Evolutionary conservation across 495 filamentous ascomycete genomes (phyloP).

Genomic region (Aspergillus homomorphus): DNA sequence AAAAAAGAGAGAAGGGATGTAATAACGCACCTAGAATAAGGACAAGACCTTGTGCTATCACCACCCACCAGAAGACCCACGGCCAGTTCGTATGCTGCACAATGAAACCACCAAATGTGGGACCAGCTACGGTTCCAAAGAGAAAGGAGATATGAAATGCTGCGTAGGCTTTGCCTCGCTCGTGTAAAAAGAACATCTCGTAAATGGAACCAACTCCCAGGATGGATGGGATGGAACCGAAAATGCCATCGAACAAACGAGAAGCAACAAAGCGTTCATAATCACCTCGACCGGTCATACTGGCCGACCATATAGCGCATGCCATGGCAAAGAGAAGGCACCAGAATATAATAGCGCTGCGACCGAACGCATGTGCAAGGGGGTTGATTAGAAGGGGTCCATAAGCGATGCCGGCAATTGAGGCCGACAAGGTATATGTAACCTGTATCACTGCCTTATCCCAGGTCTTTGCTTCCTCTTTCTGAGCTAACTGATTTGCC

Average conservation of each 20-base stretch:
- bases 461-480: constrained; percentile 1
- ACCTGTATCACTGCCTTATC: background rate
- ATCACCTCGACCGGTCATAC: constrained; percentile 26
- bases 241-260: constrained; percentile 29
- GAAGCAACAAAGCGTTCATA: constrained; percentile 36
- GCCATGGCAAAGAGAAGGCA: constrained; percentile 21
- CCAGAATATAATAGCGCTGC: constrained; percentile 30
- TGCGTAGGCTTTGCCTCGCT: constrained; percentile 34
- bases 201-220: constrained; percentile 26
- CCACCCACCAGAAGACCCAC: constrained; percentile 42
- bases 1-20: background rate
- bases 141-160: constrained; percentile 23
- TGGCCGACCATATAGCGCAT: constrained; percentile 27
- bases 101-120: constrained; percentile 39
- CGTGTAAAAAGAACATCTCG: constrained; percentile 34
- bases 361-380: constrained; percentile 23
- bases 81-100: constrained; percentile 28
- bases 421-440: constrained; percentile 14
- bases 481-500: background rate
- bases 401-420: constrained; percentile 24
- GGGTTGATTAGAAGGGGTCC: constrained; percentile 30
- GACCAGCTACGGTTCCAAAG: constrained; percentile 22
- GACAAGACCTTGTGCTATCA: constrained; percentile 26
- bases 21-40: constrained; percentile 16
- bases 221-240: constrained; percentile 21